Base-by-base conservation (phyloP, 139 green algal genomes). In the Chlorella ohadii region DNA sequence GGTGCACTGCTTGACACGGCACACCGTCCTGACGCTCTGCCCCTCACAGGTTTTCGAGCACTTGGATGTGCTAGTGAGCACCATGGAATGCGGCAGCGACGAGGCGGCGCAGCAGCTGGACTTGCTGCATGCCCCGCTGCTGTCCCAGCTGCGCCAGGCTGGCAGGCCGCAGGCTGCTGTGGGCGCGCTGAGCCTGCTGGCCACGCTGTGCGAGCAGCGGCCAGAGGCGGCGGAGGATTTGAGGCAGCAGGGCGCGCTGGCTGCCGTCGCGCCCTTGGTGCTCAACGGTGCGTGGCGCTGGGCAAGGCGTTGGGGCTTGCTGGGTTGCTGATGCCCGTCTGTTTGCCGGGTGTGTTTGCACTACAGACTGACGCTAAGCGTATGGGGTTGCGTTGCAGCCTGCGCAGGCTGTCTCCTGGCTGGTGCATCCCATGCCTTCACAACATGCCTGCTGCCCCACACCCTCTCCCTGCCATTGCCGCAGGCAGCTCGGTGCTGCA, bases 191-290 rank as follows among this genome's bases (percentile, higher is more conserved):
- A 36, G 47, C 51, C 70, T 87, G 65, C 23, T 83, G 75, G 36
- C 51, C 65, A 73, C 82, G 72, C 36, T 87, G 72, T 76, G 57
- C 36, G 82, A 87, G 65, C 59, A 76, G 75, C 59, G 55, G 4
- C 72, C 72, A 31, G 38, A 71, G 15, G 25, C 38, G 34, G 82
- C 72, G 23, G 47, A 39, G 34, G 56, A 75, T 28, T 55, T 82
- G 51, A 47, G 56, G 33, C n/a, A 27, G 17, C n/a, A 19, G 6
- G 51, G 65, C 36, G 59, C 70, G 17, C n/a, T 71, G 72, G 39
- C 31, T 0, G 13, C 23, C 17, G 51, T 76, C 41, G 47, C 63
- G 28, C 66, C 61, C 12, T 65, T 68, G 13, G 39, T 87, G 38
- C 51, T 87, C 38, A 11, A 34, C 2, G 55, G 76, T 61, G 39